A percentile compares a stretch with the other conserved stretches of the same genome.
Evolutionary conservation across 2,329 filamentous ascomycete species (phyloP).

Genomic region (Albifimbria verrucaria): DNA sequence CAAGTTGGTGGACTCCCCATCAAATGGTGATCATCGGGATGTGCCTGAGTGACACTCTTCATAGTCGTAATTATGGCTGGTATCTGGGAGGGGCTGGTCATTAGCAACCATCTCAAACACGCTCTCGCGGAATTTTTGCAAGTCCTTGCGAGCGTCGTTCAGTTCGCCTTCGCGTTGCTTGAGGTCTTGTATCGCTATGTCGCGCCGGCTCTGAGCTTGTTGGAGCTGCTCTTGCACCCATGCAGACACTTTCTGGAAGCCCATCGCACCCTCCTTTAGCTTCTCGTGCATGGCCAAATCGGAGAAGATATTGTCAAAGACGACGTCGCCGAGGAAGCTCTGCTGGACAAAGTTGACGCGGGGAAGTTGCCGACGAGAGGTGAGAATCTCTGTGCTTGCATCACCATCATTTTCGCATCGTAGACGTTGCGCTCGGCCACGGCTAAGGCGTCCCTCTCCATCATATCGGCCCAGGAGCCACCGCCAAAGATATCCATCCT

Average conservation of each 20-base stretch:
- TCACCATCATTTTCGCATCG: constrained; percentile 35
- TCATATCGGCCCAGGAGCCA: constrained; percentile 45
- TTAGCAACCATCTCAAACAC: constrained; percentile 24
- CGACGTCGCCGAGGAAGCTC: constrained; percentile 44
- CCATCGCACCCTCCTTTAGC: constrained; percentile 40
- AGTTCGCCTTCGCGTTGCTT: constrained; percentile 23
- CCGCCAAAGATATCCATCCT: constrained; percentile 48
- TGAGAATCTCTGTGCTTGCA: constrained; percentile 37
- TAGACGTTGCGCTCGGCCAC: constrained; percentile 40
- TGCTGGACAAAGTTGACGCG: constrained; percentile 41
- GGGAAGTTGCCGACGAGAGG: constrained; percentile 36
- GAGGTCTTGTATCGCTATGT: constrained; percentile 27
- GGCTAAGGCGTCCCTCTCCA: constrained; percentile 49
- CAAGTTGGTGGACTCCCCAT: too few relatives aligned
- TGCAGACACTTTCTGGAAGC: constrained; percentile 31
- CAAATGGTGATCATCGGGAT: too few relatives aligned
- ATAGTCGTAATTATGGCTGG: too few relatives aligned
- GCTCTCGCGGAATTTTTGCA: constrained; percentile 42
- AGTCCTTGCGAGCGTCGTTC: constrained; percentile 27
- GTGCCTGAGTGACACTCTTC: too few relatives aligned
- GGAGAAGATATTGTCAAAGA: constrained; percentile 54
- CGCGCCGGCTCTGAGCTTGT: constrained; percentile 26
- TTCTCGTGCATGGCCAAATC: constrained; percentile 51
- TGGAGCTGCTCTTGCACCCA: constrained; percentile 28
- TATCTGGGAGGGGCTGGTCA: too few relatives aligned